Conservation (phyloP, 2,329 filamentous ascomycete species). For the Colletotrichum brevisporum region DNA sequence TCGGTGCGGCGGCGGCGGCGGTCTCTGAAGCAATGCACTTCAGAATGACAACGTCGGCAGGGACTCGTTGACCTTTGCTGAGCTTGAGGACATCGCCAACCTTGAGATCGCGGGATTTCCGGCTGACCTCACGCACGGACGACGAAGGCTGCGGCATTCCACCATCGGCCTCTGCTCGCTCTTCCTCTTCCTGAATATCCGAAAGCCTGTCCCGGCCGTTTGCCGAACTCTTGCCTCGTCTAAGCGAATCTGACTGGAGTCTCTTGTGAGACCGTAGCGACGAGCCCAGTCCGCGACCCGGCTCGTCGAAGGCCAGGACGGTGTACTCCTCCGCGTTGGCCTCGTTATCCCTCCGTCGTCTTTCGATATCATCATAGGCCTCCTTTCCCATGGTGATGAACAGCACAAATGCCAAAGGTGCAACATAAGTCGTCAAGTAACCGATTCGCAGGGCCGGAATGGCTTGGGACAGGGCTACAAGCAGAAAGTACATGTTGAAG, state of each 20-base stretch:
- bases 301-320: slow-evolving; percentile 79
- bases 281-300: slow-evolving; percentile 51
- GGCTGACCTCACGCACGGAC: slow-evolving; percentile 76
- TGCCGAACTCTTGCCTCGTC: slow-evolving; percentile 54
- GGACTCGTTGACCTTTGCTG: slow-evolving; percentile 91
- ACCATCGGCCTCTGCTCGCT: slow-evolving; percentile 62
- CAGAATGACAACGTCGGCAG: slow-evolving; percentile 93
- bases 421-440: slow-evolving; percentile 94
- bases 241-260: slow-evolving; percentile 61
- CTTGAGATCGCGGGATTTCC: slow-evolving; percentile 88
- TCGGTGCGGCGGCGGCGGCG: slow-evolving; percentile 45
- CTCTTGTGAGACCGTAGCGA: slow-evolving; percentile 56
- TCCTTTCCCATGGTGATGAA: slow-evolving; percentile 95
- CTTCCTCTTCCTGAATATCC: slow-evolving; percentile 80
- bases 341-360: slow-evolving; percentile 89
- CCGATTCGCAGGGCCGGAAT: slow-evolving; percentile 92
- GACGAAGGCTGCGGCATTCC: slow-evolving; percentile 58
- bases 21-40: slow-evolving; percentile 80
- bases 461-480: slow-evolving; percentile 93
- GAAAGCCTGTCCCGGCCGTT: slow-evolving; percentile 64
- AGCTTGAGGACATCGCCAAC: slow-evolving; percentile 97
- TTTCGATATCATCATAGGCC: slow-evolving; percentile 91
- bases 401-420: slow-evolving; percentile 91
- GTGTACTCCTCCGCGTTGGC: slow-evolving; percentile 93
- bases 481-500: slow-evolving; percentile 98